A percentile compares a stretch with the other conserved stretches of the same genome.
phyloP scores from a whole-genome alignment of 1,284 basidiomycete genomes.

The Ceratobasidium papillatum region DNA sequence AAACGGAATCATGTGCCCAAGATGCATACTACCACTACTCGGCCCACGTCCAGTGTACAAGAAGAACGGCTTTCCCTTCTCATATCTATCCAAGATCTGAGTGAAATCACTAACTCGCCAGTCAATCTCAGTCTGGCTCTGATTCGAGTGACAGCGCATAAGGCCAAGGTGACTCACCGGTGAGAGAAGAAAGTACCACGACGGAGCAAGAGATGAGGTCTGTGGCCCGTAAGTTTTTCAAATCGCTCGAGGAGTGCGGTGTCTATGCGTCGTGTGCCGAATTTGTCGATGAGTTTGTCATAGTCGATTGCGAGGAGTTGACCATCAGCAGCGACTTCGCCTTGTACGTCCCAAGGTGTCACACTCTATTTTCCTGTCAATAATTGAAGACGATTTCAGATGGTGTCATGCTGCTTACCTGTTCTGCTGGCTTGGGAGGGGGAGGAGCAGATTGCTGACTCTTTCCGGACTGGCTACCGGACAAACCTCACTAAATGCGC shows the following conservation, averaged over 20 bases:
- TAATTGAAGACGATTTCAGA: neutral
- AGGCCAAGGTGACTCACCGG: slow-evolving; percentile 64
- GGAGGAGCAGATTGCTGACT: slow-evolving; percentile 30
- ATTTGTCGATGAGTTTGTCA: slow-evolving; percentile 93
- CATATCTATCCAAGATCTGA: slow-evolving; percentile 93
- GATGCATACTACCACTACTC: slow-evolving; percentile 96
- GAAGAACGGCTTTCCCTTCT: slow-evolving; percentile 97
- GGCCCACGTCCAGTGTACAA: slow-evolving; percentile 98
- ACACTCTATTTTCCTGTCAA: slow-evolving; percentile 55
- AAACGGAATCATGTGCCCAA: slow-evolving; percentile 98
- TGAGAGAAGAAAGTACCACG: slow-evolving; percentile 98
- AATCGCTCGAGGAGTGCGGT: slow-evolving; percentile 85
- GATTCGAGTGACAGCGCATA: slow-evolving; percentile 17
- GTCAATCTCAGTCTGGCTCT: slow-evolving; percentile 1
- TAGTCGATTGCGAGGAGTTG: slow-evolving; percentile 94
- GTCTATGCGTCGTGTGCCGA: slow-evolving; percentile 89
- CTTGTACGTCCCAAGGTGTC: slow-evolving; percentile 98
- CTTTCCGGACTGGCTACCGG: neutral
- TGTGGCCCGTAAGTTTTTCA: slow-evolving; percentile 88
- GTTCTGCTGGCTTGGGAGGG: slow-evolving; percentile 31
- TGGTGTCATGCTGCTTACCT: neutral
- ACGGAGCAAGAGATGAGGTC: slow-evolving; percentile 90
- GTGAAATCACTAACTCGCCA: slow-evolving; percentile 79
- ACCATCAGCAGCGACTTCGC: slow-evolving; percentile 88
- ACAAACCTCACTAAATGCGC: slow-evolving; percentile 5